phyloP scores from a whole-genome alignment of 2,329 filamentous ascomycete genomes.

The Cladophialophora exuberans region DNA sequence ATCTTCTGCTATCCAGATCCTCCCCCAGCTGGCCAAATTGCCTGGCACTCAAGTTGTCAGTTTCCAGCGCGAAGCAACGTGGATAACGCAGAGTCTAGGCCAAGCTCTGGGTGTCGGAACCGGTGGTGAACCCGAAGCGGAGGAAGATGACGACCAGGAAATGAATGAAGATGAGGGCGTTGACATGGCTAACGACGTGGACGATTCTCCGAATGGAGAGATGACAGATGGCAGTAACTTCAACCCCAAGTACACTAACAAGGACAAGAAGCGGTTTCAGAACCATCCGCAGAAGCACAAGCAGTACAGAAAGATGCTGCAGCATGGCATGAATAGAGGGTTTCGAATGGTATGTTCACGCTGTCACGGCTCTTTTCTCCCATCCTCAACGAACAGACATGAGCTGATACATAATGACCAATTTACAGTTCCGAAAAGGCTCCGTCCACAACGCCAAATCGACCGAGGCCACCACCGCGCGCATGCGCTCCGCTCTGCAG shows the following conservation, averaged over 20 bases:
- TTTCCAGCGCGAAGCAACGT: slow-evolving; percentile 40
- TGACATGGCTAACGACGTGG: slow-evolving; percentile 23
- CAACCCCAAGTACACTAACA: slow-evolving; percentile 35
- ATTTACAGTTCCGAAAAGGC: slow-evolving; percentile 22
- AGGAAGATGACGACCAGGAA: slow-evolving; percentile 23
- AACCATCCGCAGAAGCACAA: slow-evolving; percentile 39
- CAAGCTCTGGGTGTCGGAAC: slow-evolving; percentile 31
- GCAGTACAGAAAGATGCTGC: slow-evolving; percentile 41
- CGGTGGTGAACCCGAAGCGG: slow-evolving; percentile 26
- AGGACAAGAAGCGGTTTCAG: slow-evolving; percentile 37
- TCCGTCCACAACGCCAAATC: slow-evolving; percentile 27
- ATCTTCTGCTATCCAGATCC: slow-evolving; percentile 45
- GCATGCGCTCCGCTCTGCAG: slow-evolving; percentile 25
- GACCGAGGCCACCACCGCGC: slow-evolving; percentile 19
- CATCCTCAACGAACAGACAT: no score
- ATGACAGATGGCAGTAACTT: slow-evolving; percentile 27
- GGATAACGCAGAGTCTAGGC: slow-evolving; percentile 37
- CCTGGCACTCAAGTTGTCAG: slow-evolving; percentile 35
- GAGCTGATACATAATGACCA: no score
- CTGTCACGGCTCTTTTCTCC: background rate
- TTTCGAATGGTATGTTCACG: slow-evolving; percentile 21
- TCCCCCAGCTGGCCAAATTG: slow-evolving; percentile 35
- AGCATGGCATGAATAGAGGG: slow-evolving; percentile 29
- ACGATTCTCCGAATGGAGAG: slow-evolving; percentile 7
- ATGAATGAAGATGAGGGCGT: slow-evolving; percentile 22